Percentiles rank a stretch among this genome's conserved stretches.
phyloP scores from a whole-genome alignment of 371 early-diverging fungal species.

The Syncephalis plumigaleata region DNA sequence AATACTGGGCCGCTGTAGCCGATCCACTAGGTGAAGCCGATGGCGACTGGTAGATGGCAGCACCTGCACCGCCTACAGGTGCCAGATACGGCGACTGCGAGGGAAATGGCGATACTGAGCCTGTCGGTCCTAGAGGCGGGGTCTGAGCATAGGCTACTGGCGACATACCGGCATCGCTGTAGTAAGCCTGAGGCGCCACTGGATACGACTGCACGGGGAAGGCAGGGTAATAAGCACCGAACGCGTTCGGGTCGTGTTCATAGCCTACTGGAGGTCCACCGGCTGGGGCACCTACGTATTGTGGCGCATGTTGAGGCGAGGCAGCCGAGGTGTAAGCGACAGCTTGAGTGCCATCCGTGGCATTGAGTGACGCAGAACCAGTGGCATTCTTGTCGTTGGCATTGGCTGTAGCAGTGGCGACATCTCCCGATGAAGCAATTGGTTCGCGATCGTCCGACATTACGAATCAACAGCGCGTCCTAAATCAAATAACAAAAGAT shows the following conservation, averaged over 20 bases:
- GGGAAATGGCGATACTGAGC: constrained; percentile 5
- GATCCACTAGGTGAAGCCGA: constrained; percentile 7
- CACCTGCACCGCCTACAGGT: constrained; percentile 3
- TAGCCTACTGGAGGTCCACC: constrained; percentile 5
- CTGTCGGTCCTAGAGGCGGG: constrained; percentile 5
- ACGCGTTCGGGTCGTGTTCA: constrained; percentile 8
- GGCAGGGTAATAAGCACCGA: constrained; percentile 6
- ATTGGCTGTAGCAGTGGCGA: no score
- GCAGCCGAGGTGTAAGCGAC: no score
- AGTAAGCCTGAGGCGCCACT: constrained; percentile 4
- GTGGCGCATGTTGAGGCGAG: no score
- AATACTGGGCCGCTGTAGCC: constrained; percentile 5
- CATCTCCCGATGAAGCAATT: no score
- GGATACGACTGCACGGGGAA: constrained; percentile 6
- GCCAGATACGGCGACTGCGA: constrained; percentile 7
- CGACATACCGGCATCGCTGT: constrained; percentile 1
- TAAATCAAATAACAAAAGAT: no score
- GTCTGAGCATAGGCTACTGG: constrained; percentile 4
- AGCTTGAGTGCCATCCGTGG: no score
- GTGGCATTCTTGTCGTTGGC: no score
- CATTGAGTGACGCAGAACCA: no score
- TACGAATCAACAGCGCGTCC: no score
- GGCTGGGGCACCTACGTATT: no score
- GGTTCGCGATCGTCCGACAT: no score
- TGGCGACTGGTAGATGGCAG: constrained; percentile 6